Evolutionary conservation across 192 early-diverging fungal genomes (phyloP).

Genomic region (Diversispora eburnea): DNA sequence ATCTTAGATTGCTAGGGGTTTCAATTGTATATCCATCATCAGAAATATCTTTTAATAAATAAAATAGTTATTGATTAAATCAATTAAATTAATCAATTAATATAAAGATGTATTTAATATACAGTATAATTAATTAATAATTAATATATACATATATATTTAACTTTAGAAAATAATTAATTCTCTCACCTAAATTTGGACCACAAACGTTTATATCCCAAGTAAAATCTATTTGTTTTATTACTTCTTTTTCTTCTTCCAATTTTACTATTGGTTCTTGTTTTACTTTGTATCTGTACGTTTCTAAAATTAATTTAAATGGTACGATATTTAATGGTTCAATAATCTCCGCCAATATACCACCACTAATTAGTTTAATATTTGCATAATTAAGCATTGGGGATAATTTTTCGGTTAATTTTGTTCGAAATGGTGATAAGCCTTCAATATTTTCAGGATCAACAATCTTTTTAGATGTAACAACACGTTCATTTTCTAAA

Average conservation of each 20-base stretch:
- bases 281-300: neutral
- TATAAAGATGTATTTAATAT: no score
- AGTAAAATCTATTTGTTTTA: neutral
- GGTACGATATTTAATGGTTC: slow-evolving; percentile 13
- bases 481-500: neutral
- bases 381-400: neutral
- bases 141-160: no score
- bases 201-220: neutral
- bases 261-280: no score
- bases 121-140: no score
- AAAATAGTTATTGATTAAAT: no score
- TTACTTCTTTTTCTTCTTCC: no score
- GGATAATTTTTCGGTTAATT: neutral
- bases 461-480: neutral
- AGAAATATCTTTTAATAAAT: no score
- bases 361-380: neutral
- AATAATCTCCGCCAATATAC: neutral
- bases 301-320: neutral
- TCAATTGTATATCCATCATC: neutral
- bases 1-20: neutral
- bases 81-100: no score
- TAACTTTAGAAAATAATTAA: no score
- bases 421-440: neutral
- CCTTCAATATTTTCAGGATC: neutral
- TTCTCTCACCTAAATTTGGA: no score